These are phyloP conservation scores for Ajuga chamaepitys DNA, from an alignment of 257 asterid genomes.

Conservation along the genomic window DNA sequence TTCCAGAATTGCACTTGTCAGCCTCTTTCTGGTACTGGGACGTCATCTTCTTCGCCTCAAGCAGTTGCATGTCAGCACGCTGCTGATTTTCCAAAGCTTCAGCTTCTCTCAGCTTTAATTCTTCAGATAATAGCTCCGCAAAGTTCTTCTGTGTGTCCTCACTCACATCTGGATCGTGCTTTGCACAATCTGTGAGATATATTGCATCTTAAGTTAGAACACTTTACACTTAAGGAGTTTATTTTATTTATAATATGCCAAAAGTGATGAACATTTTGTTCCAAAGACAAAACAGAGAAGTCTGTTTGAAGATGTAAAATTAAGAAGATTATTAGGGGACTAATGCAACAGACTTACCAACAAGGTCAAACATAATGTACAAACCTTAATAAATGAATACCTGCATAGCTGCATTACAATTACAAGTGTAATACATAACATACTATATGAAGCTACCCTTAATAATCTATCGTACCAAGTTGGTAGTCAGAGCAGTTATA, in stretches of 20 bases:
- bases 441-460: neutral
- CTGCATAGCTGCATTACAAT: neutral
- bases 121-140: slow-evolving; percentile 78
- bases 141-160: slow-evolving; percentile 84
- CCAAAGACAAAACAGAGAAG: neutral
- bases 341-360: no score
- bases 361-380: neutral
- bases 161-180: slow-evolving; percentile 75
- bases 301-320: neutral
- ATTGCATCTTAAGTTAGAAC: no score
- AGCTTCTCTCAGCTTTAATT: slow-evolving; percentile 66
- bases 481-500: neutral
- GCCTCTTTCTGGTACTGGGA: slow-evolving; percentile 97
- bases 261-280: neutral
- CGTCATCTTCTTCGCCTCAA: slow-evolving; percentile 87
- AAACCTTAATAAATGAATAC: neutral
- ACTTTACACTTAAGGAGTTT: no score
- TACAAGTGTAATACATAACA: neutral
- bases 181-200: slow-evolving; percentile 61
- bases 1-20: slow-evolving; percentile 92
- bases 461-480: neutral
- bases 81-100: slow-evolving; percentile 78
- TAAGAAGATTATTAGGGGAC: neutral
- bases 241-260: neutral
- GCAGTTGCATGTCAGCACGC: slow-evolving; percentile 80